phyloP scores from a whole-genome alignment of 192 early-diverging fungal species.

The Entomortierella beljakovae region DNA sequence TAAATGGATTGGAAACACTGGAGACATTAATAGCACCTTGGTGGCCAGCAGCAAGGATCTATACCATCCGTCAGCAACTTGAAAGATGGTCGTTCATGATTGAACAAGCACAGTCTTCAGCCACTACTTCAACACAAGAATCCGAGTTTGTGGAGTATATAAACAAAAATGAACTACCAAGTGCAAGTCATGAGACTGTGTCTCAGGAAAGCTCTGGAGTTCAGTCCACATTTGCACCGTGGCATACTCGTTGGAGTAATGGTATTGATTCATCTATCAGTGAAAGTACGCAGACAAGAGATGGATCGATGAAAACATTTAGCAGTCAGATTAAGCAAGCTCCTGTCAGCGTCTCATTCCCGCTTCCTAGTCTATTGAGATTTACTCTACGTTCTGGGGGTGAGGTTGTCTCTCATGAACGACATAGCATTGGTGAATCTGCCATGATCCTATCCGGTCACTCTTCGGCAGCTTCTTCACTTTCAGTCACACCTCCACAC shows the following conservation, averaged over 20 bases:
- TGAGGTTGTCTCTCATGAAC: slow-evolving; percentile 23
- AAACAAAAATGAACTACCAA: background rate
- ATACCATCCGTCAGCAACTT: slow-evolving; percentile 26
- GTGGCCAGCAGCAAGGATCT: slow-evolving; percentile 37
- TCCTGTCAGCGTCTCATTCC: background rate
- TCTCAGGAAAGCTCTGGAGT: background rate
- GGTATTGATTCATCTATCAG: background rate
- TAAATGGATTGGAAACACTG: slow-evolving; percentile 10
- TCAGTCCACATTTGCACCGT: slow-evolving; percentile 1
- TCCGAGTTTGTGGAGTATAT: background rate
- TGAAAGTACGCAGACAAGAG: background rate
- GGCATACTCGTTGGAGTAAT: slow-evolving; percentile 27
- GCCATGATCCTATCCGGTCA: slow-evolving; percentile 30
- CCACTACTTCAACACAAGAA: too few species aligned
- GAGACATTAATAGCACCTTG: slow-evolving; percentile 29
- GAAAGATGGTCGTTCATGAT: slow-evolving; percentile 43
- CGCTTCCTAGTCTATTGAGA: slow-evolving; percentile 14
- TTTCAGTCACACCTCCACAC: background rate
- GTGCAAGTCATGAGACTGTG: background rate
- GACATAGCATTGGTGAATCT: slow-evolving; percentile 11
- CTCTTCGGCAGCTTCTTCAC: slow-evolving; percentile 7
- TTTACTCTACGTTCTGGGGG: slow-evolving; percentile 27
- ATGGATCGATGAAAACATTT: background rate
- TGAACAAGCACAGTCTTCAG: slow-evolving; percentile 3
- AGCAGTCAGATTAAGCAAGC: background rate